phyloP scores from a whole-genome alignment of 345 rosid genomes.

The Mercurialis annua region DNA sequence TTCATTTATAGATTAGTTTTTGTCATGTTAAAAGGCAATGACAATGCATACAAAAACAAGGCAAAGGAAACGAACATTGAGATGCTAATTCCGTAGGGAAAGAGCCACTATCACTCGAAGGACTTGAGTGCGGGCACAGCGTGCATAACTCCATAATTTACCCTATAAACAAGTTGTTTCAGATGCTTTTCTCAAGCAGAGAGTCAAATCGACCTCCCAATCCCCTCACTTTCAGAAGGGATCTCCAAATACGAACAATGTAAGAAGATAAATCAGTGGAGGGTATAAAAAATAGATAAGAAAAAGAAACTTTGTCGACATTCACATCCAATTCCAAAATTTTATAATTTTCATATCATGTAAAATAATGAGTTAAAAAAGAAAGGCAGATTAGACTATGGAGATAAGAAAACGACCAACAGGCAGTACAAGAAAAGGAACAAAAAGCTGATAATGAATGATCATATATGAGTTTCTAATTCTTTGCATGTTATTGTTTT shows the following conservation, averaged over 20 bases:
- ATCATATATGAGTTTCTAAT: neutral
- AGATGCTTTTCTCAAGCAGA: constrained; percentile 13
- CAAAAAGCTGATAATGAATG: neutral
- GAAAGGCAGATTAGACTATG: neutral
- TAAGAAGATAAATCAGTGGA: neutral
- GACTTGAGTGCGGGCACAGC: constrained; percentile 28
- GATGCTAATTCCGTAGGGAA: constrained; percentile 4
- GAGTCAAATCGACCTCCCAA: neutral
- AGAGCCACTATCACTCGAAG: constrained; percentile 23
- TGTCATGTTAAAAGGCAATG: neutral
- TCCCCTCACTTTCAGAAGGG: constrained; percentile 22
- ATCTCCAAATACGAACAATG: neutral
- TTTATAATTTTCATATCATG: no score
- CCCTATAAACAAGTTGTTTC: constrained; percentile 9
- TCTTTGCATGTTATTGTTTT: neutral
- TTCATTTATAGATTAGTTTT: neutral
- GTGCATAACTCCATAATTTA: constrained; percentile 9
- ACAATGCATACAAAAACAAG: neutral
- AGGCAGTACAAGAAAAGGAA: neutral
- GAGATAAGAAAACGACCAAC: neutral
- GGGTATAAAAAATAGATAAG: neutral
- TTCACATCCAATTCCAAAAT: no score
- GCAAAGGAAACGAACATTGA: neutral
- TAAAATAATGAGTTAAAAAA: no score
- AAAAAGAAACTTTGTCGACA: no score